Evolutionary conservation across 1,284 basidiomycete genomes (phyloP), one percentile per base, ranked within the genome.

Genomic region (Coniferiporia weirii): DNA sequence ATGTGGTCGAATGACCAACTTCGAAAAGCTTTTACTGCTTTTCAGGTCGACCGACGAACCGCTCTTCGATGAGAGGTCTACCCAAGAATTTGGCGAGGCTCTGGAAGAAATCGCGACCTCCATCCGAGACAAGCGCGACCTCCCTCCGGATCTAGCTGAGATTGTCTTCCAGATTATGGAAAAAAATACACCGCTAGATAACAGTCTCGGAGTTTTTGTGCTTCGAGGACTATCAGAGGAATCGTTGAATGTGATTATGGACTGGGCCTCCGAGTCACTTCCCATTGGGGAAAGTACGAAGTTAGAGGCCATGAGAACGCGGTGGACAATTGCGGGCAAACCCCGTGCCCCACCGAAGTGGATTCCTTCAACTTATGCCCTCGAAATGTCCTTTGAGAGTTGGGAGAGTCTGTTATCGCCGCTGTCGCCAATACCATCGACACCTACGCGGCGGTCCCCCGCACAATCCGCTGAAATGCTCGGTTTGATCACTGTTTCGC

Each of bases 401-500:
- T 62, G 74, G 40, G 64, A 66, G 20, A 64, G 65, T 35, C 61
- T 66, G 22, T 57, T 72, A 40, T 63, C 64, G 36, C 66, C 68
- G 3, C 65, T 65, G 22, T 56, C 61, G 0, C 64, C 65, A 1
- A 62, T 52, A 0, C 71, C 70, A 13, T 54, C 67, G 50, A 73
- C 72, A 13, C 73, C 66, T 73, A 77, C 70, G 74, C 81, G 60
- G 71, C 80, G 64, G 72, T 83, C 72, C 71, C 84, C 67, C 68
- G 83, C 47, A 74, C 64, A 68, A 17, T 56, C 57, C 20, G 61
- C 61, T 34, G 65, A 74, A 61, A 69, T 75, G 54, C 69, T 77
- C 44, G 72, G 69, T 44, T 69, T 77, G 38, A 76, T 84, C 22
- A 77, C 84, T 3, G 78, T 86, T 19, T 87, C 86, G 1, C 89